Base-by-base conservation (phyloP, 768 basidiomycete genomes). In the Rhodotorula sphaerocarpa region DNA sequence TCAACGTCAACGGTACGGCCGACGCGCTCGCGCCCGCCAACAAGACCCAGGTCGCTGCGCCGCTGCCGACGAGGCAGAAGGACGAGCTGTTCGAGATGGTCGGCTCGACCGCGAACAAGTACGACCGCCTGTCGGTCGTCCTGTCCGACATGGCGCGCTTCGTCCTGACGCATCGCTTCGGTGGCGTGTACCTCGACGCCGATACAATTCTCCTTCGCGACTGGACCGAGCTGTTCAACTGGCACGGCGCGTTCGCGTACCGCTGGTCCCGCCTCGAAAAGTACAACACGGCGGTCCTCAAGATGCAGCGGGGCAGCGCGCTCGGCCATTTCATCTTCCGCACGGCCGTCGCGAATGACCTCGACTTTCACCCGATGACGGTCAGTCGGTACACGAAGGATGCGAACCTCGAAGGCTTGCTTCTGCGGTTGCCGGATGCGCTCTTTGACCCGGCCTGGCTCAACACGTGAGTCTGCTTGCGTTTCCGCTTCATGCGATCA, bases 181-280 rank as follows among this genome's bases (percentile, higher is more conserved):
- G 95, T 28, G 93, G 93, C 20, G 87, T 91, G 52, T 99, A 97
- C 73, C 83, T 99, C 55, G 93, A 99, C 72, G 91, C 92, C 15
- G 95, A 97, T 74, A 96, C 90, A 14, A 83, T 99, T 67, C 84
- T 99, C 70, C 77, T 99, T 36, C 86, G 95, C 27, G 93, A 99
- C 73, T 99, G 95, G 95, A 92, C 95, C 74, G 93, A 97, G 70
- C 79, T 99, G 9, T 96, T 90, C 90, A 90, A 89, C 33, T 95
- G 88, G 86, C 84, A 86, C 70, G 92, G 92, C 43, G 90, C 91
- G 23, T 99, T 95, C 71, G 92, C 93, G 12, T 97, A 96, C 75
- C 81, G 93, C 4, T 99, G 93, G 93, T 89, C 87, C 27, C 84
- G 89, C 51, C 78, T 92, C 65, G 83, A 87, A 72, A 88, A 86